Evolutionary conservation across 1,284 basidiomycete species (phyloP).

Genomic region (Flammula alnicola): DNA sequence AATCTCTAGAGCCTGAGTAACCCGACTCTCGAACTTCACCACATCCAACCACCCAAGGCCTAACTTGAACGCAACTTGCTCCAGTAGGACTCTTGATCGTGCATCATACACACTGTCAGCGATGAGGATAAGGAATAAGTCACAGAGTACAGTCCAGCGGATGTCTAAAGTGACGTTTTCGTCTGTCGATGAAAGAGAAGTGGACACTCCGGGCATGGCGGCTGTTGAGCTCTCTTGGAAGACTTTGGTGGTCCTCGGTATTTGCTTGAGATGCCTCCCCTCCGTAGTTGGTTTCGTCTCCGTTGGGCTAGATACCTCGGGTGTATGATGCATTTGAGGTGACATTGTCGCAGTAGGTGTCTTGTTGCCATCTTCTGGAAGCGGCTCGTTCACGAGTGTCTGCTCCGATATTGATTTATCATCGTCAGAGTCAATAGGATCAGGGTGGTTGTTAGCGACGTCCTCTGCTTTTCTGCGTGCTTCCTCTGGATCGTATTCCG

Average conservation of each 20-base stretch:
- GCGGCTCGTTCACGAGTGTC: conserved; percentile 45
- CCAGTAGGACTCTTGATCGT: conserved; percentile 86
- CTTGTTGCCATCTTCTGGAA: conserved; percentile 19
- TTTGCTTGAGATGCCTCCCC: conserved; percentile 33
- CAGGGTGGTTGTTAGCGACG: conserved; percentile 25
- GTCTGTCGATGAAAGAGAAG: conserved; percentile 80
- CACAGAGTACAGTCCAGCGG: conserved; percentile 96
- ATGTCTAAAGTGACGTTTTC: conserved; percentile 92
- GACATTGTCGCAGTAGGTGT: conserved; percentile 20
- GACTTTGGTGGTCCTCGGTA: conserved; percentile 70
- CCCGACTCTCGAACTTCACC: conserved; percentile 89
- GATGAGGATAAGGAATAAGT: conserved; percentile 90
- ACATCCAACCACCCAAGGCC: conserved; percentile 91
- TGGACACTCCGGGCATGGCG: conserved; percentile 84
- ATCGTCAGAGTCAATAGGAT: conserved; percentile 38
- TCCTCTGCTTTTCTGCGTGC: conserved; percentile 62
- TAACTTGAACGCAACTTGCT: conserved; percentile 81
- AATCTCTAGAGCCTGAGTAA: conserved; percentile 93
- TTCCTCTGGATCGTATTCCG: conserved; percentile 89
- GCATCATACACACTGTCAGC: conserved; percentile 96
- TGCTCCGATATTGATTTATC: conserved; percentile 43
- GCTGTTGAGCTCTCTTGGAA: conserved; percentile 60
- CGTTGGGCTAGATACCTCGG: neutral
- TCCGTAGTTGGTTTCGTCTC: conserved; percentile 14
- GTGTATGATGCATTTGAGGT: conserved; percentile 17